These are phyloP conservation scores for Penicillium ochrochloron DNA, from an alignment of 495 filamentous ascomycete genomes.

Conservation along the genomic window DNA sequence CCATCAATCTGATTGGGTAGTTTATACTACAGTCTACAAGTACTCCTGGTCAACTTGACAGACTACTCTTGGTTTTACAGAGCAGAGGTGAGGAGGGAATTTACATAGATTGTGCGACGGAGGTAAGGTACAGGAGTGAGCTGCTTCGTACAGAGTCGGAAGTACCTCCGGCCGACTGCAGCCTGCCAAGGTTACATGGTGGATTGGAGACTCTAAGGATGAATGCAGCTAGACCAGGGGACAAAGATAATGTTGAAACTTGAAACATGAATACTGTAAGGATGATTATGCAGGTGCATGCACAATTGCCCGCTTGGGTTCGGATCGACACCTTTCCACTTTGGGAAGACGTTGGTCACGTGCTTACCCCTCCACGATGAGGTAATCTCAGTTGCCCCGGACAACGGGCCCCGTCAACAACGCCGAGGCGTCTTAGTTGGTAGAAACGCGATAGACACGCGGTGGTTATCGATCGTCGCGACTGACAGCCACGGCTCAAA, in stretches of 20 bases:
- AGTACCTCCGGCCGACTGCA: not conserved
- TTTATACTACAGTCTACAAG: not conserved
- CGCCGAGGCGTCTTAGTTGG: not conserved
- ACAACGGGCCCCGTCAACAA: constrained; percentile 29
- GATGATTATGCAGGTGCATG: constrained; percentile 4
- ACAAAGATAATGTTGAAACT: not conserved
- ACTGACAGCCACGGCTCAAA: not conserved
- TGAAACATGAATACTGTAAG: not conserved
- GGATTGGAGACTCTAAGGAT: not conserved
- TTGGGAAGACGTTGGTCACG: constrained; percentile 16
- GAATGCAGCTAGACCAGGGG: constrained; percentile 1
- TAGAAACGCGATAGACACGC: constrained; percentile 12
- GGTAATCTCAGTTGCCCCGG: constrained; percentile 30
- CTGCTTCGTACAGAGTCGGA: not conserved
- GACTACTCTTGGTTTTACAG: not conserved
- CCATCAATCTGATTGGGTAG: constrained; percentile 5
- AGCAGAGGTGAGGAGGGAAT: not conserved
- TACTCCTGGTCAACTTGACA: not conserved
- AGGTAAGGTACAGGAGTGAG: not conserved
- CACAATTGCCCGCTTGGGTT: not conserved
- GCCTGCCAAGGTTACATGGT: constrained; percentile 1
- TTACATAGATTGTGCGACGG: not conserved
- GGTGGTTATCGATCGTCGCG: constrained; percentile 6
- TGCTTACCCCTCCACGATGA: constrained; percentile 15
- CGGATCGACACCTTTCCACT: not conserved